A percentile compares a stretch with the other conserved stretches of the same genome.
These are phyloP conservation scores for Phyllostachys edulis DNA, from an alignment of 176 grass and related monocot species.

Conservation along the genomic window DNA sequence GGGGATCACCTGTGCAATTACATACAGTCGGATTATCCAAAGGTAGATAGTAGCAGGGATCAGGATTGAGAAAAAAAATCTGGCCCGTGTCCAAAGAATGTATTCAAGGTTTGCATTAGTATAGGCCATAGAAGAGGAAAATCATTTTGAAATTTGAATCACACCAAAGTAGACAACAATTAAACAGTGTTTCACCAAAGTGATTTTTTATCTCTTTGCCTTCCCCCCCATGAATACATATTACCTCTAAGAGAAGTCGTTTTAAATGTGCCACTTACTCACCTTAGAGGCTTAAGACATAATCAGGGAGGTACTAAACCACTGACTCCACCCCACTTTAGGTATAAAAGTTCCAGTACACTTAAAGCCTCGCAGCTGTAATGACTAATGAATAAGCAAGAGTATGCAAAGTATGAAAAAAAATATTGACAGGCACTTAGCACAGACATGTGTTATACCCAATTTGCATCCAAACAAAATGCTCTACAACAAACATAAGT, in stretches of 20 bases:
- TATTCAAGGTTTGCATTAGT: neutral
- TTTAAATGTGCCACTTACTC: neutral
- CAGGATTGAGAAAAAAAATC: neutral
- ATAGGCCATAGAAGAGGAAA: neutral
- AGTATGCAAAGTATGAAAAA: neutral
- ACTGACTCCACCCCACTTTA: neutral
- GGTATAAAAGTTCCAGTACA: neutral
- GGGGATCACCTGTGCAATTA: neutral
- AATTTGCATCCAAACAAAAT: constrained; percentile 6
- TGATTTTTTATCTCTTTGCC: neutral
- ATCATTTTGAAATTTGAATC: neutral
- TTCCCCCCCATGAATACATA: neutral
- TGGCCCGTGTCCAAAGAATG: neutral
- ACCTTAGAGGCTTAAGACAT: neutral
- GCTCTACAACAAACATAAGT: neutral
- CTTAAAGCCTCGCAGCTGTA: neutral
- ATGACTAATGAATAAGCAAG: neutral
- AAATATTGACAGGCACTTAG: neutral
- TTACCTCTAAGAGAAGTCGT: neutral
- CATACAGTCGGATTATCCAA: neutral
- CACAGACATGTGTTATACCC: neutral
- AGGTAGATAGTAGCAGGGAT: neutral
- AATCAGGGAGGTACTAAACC: neutral
- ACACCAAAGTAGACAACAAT: neutral
- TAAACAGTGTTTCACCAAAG: neutral